Evolutionary conservation across 495 filamentous ascomycete genomes (phyloP).

Genomic region (Penicillium subrubescens): DNA sequence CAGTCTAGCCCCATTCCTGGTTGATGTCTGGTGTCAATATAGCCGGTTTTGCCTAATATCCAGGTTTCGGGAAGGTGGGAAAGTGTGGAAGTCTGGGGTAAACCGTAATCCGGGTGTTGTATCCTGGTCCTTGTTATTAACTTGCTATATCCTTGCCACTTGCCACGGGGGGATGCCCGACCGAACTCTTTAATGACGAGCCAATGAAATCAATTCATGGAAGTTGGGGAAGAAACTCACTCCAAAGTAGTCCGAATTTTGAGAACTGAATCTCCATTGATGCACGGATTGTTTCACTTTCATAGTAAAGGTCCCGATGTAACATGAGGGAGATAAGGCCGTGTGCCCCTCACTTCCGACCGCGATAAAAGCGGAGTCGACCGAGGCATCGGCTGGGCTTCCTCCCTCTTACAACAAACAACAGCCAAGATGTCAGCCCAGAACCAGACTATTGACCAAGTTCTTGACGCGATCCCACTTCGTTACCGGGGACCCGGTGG

Average conservation of each 20-base stretch:
- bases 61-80: not conserved
- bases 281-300: not conserved
- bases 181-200: not conserved
- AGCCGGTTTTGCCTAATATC: constrained; percentile 19
- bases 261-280: not conserved
- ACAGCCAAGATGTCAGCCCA: constrained; percentile 18
- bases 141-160: not conserved
- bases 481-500: constrained; percentile 13
- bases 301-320: not conserved
- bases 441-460: constrained; percentile 9
- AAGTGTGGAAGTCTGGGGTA: not conserved
- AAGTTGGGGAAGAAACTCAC: not conserved
- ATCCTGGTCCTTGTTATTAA: not conserved
- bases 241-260: not conserved
- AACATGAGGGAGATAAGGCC: constrained; percentile 1
- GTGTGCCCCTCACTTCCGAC: not conserved
- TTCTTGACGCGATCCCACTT: constrained; percentile 17
- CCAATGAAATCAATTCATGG: not conserved
- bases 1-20: constrained; percentile 12
- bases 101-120: not conserved
- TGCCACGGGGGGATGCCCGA: not conserved
- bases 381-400: not conserved
- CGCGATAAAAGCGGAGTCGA: not conserved
- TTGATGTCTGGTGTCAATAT: not conserved
- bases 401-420: not conserved